Base-by-base conservation (phyloP, 306 rosid species). In the Nissolia schottii region DNA sequence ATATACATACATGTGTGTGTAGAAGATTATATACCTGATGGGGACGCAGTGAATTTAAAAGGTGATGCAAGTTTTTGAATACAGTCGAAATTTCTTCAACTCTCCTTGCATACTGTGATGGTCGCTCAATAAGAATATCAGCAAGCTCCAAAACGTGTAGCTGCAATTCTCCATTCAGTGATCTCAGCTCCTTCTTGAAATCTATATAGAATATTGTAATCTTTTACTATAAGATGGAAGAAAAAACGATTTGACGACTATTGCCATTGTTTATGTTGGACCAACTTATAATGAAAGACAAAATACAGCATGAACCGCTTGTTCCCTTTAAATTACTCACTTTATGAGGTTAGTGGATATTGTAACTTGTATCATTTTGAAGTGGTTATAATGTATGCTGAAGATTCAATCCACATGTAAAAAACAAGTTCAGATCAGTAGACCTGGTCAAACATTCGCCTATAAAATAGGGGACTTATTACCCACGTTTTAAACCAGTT, bases 21-120 rank as follows among this genome's bases (percentile, higher is more conserved):
- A 37, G 78, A 58, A 73, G 20, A 67, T 48, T 20, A 65, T 49
- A 50, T 73, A 62, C 98, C 86, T 93, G 98, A 82, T 93, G 97
- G 25, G 97, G 98, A 19, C 97, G 93, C 76, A 90, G 55, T 23
- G 94, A 90, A 74, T 93, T 93, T 49, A 93, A 87, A 83, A 93
- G 96, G 75, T 93, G 97, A 73, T 93, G 96, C 64, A 93, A 63
- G 87, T 93, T 93, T 84, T 93, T 93, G 77, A 89, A 90, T 75
- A 89, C 83, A 38, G 93, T 90, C 67, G 98, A 93, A 80, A 93
- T 85, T 41, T 93, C 98, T 83, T 93, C 97, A n/a, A 93, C 96
- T 77, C 92, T 86, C 85, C 97, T 90, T 0, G 98, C 98, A 57
- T 90, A 93, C 31, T 93, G 97, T 22, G 98, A 93, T 45, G 98